phyloP scores from a whole-genome alignment of 148 eudicot species.

The Rhododendron kiyosumense region DNA sequence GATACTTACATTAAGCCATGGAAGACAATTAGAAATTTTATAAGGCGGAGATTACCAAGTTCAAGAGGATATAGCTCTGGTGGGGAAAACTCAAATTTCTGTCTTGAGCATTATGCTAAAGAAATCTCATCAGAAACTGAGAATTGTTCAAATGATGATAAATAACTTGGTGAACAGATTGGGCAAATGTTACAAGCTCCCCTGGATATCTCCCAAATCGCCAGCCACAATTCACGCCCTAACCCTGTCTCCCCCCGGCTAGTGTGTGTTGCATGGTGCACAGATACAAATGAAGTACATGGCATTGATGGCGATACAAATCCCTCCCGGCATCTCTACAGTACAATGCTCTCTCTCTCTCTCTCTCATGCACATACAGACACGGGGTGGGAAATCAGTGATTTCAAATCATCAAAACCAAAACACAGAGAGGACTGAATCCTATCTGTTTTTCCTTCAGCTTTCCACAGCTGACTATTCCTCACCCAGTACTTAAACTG shows the following conservation, averaged over 20 bases:
- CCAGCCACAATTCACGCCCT: neutral
- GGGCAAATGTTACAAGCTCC: neutral
- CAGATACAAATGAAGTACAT: neutral
- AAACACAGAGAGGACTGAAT: neutral
- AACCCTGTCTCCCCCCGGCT: neutral
- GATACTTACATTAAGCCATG: neutral
- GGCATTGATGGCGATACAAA: neutral
- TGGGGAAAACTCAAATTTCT: neutral
- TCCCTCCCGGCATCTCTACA: neutral
- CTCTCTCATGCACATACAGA: neutral
- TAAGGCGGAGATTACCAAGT: neutral
- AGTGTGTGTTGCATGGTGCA: neutral
- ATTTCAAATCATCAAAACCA: neutral
- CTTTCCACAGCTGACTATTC: constrained; percentile 4
- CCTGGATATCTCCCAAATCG: neutral
- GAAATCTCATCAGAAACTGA: neutral
- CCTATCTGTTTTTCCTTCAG: neutral
- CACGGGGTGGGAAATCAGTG: neutral
- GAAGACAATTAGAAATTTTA: too few relatives aligned
- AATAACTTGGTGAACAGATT: neutral
- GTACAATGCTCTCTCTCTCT: too few relatives aligned
- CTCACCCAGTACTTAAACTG: neutral
- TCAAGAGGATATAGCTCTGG: neutral
- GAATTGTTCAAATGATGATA: neutral
- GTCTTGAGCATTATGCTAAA: neutral